phyloP scores from a whole-genome alignment of 1,284 basidiomycete genomes.

The Mycosarcoma maydis region DNA sequence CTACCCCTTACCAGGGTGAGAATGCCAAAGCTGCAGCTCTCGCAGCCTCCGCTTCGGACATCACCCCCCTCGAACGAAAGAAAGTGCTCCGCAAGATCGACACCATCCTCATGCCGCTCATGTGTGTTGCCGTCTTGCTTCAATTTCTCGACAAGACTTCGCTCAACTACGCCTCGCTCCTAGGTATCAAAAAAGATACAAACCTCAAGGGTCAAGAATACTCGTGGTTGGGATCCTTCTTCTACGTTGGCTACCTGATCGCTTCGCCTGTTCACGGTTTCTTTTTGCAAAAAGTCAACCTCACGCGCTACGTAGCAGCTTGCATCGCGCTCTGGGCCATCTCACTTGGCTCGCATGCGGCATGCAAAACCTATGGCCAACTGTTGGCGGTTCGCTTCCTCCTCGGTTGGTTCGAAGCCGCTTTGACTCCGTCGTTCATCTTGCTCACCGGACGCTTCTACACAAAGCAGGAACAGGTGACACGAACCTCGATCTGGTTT shows the following conservation, averaged over 20 bases:
- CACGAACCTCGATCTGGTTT: constrained; percentile 54
- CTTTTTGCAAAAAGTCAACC: constrained; percentile 37
- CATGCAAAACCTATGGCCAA: constrained; percentile 49
- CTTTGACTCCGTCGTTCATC: constrained; percentile 54
- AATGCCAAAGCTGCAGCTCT: constrained; percentile 34
- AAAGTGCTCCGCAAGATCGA: constrained; percentile 62
- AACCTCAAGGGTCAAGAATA: constrained; percentile 57
- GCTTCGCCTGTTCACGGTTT: constrained; percentile 36
- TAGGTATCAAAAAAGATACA: constrained; percentile 56
- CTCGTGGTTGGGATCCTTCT: constrained; percentile 62
- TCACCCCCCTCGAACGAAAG: constrained; percentile 35
- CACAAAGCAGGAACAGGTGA: constrained; percentile 48
- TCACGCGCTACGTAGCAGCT: constrained; percentile 60
- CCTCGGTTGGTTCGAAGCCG: constrained; percentile 62
- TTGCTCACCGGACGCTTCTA: constrained; percentile 60
- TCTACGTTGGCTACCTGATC: constrained; percentile 59
- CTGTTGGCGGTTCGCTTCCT: constrained; percentile 59
- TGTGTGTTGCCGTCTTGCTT: constrained; percentile 50
- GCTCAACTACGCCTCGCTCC: constrained; percentile 57
- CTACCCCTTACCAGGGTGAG: constrained; percentile 15
- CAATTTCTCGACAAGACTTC: constrained; percentile 64
- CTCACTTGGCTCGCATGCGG: constrained; percentile 54
- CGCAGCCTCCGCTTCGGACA: constrained; percentile 11
- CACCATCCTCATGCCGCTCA: constrained; percentile 56
- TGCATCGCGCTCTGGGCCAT: constrained; percentile 69